Conservation (phyloP, 2,329 filamentous ascomycete species). For the Balansia obtecta region DNA sequence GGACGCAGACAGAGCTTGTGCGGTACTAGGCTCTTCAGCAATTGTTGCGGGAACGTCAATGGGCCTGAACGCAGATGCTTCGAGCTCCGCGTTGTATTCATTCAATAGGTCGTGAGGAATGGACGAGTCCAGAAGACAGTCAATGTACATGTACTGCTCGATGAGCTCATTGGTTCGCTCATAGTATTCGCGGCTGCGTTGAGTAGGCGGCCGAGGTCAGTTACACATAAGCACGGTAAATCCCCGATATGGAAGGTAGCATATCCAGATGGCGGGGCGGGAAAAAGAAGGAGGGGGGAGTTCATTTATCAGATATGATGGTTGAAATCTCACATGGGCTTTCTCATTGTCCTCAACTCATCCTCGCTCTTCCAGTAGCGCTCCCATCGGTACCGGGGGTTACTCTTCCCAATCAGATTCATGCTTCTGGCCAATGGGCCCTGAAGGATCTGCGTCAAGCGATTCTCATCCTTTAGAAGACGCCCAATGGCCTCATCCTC, state of each 20-base stretch:
- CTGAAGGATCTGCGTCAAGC: constrained; percentile 45
- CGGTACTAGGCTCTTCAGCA: constrained; percentile 46
- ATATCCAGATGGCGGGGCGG: not conserved
- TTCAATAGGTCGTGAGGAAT: constrained; percentile 86
- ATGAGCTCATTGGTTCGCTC: constrained; percentile 80
- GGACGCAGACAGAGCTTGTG: constrained; percentile 13
- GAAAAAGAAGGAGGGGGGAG: not conserved
- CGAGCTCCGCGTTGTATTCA: constrained; percentile 60
- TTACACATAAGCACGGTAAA: not conserved
- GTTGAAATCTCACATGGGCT: constrained; percentile 42
- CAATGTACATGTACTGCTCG: constrained; percentile 88
- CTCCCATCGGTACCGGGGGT: constrained; percentile 76
- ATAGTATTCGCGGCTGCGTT: constrained; percentile 62
- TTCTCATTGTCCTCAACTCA: constrained; percentile 58
- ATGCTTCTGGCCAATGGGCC: constrained; percentile 69
- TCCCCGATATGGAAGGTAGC: not conserved
- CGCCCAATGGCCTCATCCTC: constrained; percentile 33
- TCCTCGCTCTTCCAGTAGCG: constrained; percentile 75
- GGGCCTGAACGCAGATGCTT: constrained; percentile 39
- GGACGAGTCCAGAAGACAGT: constrained; percentile 78
- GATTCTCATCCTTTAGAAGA: constrained; percentile 41
- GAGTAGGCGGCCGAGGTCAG: not conserved
- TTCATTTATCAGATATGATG: no score
- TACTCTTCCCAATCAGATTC: constrained; percentile 78
- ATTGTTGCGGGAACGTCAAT: constrained; percentile 62